These are phyloP conservation scores for Hansenula sp. DNA, from an alignment of 1,139 yeast genomes.

Conservation along the genomic window DNA sequence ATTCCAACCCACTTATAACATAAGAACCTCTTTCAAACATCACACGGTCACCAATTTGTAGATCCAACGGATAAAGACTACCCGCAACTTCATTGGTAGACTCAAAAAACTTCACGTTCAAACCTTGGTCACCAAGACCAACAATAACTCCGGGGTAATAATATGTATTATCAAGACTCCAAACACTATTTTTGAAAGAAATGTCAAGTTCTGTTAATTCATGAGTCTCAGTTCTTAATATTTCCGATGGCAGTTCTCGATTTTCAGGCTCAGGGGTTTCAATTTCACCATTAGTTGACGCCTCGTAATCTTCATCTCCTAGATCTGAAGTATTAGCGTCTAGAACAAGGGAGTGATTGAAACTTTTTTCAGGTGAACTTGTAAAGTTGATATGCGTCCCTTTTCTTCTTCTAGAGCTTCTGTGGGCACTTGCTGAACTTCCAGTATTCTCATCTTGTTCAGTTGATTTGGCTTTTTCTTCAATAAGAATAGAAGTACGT, in stretches of 20 bases:
- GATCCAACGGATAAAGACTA: conserved; percentile 28
- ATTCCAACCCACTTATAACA: conserved; percentile 43
- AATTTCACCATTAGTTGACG: background rate
- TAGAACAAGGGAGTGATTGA: background rate
- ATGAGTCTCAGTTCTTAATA: conserved; percentile 5
- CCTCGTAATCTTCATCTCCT: background rate
- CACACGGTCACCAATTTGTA: conserved; percentile 39
- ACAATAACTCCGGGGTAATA: conserved; percentile 31
- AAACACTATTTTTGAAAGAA: conserved; percentile 26
- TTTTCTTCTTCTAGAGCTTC: background rate
- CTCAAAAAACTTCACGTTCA: conserved; percentile 21
- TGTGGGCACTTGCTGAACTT: background rate
- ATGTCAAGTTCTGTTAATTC: conserved; percentile 23
- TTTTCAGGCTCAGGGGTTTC: background rate
- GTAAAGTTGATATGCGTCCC: background rate
- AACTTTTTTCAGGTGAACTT: conserved; percentile 1
- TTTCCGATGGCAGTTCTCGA: background rate
- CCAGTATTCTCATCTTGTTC: background rate
- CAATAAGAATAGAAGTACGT: no score
- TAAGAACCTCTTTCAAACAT: conserved; percentile 28
- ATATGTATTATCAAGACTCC: conserved; percentile 29
- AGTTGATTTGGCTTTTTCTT: no score
- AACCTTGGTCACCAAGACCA: conserved; percentile 11
- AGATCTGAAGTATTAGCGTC: background rate
- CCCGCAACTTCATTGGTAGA: conserved; percentile 10